These are phyloP conservation scores for Cafeteria roenbergensis DNA, from an alignment of 108 stramenopile species.

Conservation along the genomic window DNA sequence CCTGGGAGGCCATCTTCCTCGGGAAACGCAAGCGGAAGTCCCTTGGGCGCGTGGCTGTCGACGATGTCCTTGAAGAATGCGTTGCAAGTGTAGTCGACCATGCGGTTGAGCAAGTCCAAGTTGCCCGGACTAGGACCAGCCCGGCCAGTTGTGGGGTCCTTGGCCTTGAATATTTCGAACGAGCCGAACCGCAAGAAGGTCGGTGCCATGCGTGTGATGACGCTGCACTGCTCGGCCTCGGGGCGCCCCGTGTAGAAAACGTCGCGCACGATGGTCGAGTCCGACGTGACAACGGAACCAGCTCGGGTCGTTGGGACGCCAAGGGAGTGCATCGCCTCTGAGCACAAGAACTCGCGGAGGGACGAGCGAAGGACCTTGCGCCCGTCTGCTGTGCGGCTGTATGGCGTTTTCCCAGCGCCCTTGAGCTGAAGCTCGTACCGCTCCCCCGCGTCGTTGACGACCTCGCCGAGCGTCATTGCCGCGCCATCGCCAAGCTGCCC, in stretches of 20 bases:
- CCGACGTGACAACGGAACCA: slow-evolving; percentile 49
- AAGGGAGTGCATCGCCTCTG: slow-evolving; percentile 80
- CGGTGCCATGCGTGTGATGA: slow-evolving; percentile 2
- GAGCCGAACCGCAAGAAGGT: slow-evolving; percentile 14
- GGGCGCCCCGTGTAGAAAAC: slow-evolving; percentile 52
- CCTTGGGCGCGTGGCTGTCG: too few species aligned
- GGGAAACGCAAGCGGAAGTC: too few species aligned
- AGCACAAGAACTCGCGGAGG: slow-evolving; percentile 79
- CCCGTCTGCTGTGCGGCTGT: slow-evolving; percentile 81
- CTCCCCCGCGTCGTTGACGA: slow-evolving; percentile 7
- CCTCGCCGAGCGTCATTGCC: slow-evolving; percentile 9
- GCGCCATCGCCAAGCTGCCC: slow-evolving; percentile 26
- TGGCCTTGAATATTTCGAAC: slow-evolving; percentile 15
- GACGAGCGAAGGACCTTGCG: slow-evolving; percentile 74
- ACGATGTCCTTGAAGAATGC: neutral
- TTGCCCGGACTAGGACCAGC: slow-evolving; percentile 5
- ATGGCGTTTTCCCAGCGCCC: slow-evolving; percentile 84
- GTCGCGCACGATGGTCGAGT: slow-evolving; percentile 44
- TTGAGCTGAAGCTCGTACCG: slow-evolving; percentile 85
- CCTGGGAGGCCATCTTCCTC: too few species aligned
- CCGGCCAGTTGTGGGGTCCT: neutral
- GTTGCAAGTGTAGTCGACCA: neutral
- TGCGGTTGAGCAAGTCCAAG: neutral
- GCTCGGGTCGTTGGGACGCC: slow-evolving; percentile 75
- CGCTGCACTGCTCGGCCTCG: slow-evolving; percentile 10